phyloP scores from a whole-genome alignment of 148 eudicot species.

The Cornus controversa region DNA sequence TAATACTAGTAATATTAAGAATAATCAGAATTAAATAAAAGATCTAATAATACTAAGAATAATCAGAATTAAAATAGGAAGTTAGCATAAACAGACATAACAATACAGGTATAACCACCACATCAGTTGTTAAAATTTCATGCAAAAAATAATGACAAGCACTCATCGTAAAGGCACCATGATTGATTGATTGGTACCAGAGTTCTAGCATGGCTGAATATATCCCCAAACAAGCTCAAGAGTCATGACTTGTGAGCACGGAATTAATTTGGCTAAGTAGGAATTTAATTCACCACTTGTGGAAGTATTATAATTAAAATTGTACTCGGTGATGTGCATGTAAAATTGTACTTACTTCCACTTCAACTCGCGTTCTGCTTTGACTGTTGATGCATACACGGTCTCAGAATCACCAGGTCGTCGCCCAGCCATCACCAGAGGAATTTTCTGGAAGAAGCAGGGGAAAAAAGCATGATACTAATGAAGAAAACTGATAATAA shows the following conservation, averaged over 20 bases:
- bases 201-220: neutral
- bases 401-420: slow-evolving; percentile 95
- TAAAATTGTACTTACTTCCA: slow-evolving; percentile 70
- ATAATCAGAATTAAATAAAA: too few species aligned
- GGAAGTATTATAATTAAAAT: neutral
- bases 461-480: neutral
- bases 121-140: neutral
- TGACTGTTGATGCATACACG: slow-evolving; percentile 84
- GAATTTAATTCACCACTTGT: neutral
- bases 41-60: too few species aligned
- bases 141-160: too few species aligned
- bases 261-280: neutral
- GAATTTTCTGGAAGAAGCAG: slow-evolving; percentile 61
- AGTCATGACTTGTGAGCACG: too few species aligned
- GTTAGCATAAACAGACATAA: neutral
- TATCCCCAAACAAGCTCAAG: neutral
- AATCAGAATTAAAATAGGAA: neutral
- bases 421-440: slow-evolving; percentile 63
- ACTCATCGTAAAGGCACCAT: too few species aligned
- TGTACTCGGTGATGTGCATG: neutral
- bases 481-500: neutral
- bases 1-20: too few species aligned
- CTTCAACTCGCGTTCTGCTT: slow-evolving; percentile 77
- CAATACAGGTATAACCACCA: neutral
- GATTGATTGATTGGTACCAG: too few species aligned